A percentile compares a stretch with the other conserved stretches of the same genome.
These are phyloP conservation scores for Aspergillus bridgeri DNA, from an alignment of 495 filamentous ascomycete genomes.

Conservation along the genomic window DNA sequence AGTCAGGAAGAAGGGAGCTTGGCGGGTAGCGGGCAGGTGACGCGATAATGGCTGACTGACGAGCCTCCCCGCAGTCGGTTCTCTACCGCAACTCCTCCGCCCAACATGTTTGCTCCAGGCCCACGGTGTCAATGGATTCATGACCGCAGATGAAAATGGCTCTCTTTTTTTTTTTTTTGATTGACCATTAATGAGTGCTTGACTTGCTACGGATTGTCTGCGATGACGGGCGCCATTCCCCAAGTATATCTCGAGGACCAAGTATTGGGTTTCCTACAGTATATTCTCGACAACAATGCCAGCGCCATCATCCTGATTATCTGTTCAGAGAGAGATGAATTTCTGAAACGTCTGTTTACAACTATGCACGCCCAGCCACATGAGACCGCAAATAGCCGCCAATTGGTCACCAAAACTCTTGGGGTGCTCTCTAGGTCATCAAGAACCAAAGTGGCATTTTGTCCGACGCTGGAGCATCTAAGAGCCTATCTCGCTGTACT, in stretches of 20 bases:
- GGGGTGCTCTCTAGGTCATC: constrained; percentile 64
- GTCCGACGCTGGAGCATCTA: constrained; percentile 70
- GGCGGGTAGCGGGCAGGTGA: constrained; percentile 16
- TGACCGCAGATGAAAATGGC: not conserved
- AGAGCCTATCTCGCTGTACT: constrained; percentile 67
- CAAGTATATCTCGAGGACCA: constrained; percentile 24
- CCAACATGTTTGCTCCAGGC: not conserved
- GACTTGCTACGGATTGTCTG: constrained; percentile 2
- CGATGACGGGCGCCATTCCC: constrained; percentile 21
- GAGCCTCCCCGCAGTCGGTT: constrained; percentile 5
- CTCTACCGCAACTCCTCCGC: not conserved
- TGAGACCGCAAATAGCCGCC: constrained; percentile 22
- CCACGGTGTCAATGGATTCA: not conserved
- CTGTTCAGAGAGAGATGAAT: constrained; percentile 62
- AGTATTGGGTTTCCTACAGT: constrained; percentile 57
- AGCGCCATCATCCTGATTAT: constrained; percentile 62
- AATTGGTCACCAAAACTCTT: constrained; percentile 61
- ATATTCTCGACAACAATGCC: constrained; percentile 54
- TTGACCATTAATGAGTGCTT: not conserved
- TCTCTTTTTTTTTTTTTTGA: not conserved
- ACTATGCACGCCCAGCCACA: constrained; percentile 21
- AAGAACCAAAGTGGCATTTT: constrained; percentile 64
- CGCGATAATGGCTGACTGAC: constrained; percentile 7
- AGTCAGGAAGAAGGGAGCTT: constrained; percentile 9
- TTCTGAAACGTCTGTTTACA: constrained; percentile 51